Evolutionary conservation across 495 filamentous ascomycete genomes (phyloP).

Genomic region (Talaromyces liani): DNA sequence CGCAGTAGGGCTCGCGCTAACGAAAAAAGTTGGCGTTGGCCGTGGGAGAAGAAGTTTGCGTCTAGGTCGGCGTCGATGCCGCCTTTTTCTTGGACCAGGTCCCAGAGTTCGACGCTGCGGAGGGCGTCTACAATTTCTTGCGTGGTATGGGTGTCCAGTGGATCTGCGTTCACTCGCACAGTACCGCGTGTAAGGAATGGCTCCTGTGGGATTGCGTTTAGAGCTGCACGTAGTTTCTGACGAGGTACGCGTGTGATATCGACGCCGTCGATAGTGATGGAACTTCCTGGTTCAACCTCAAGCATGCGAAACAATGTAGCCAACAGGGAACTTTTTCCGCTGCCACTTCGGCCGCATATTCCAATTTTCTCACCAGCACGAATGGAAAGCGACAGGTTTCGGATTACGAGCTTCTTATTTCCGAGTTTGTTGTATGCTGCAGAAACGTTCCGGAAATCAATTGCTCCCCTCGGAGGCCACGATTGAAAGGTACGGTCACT

Average conservation of each 20-base stretch:
- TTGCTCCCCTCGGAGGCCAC: slow-evolving; percentile 70
- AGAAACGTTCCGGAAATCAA: slow-evolving; percentile 61
- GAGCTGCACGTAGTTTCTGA: slow-evolving; percentile 35
- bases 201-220: slow-evolving; percentile 51
- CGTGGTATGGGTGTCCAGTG: slow-evolving; percentile 17
- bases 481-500: slow-evolving; percentile 12
- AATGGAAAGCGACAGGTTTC: slow-evolving; percentile 43
- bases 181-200: slow-evolving; percentile 44
- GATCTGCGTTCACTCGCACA: slow-evolving; percentile 36
- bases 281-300: slow-evolving; percentile 28
- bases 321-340: slow-evolving; percentile 42
- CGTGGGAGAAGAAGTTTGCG: slow-evolving; percentile 40
- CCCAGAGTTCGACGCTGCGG: slow-evolving; percentile 31
- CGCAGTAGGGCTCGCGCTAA: slow-evolving; percentile 48
- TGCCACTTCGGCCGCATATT: slow-evolving; percentile 39
- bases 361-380: slow-evolving; percentile 49
- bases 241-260: slow-evolving; percentile 40
- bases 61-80: slow-evolving; percentile 35
- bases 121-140: slow-evolving; percentile 34
- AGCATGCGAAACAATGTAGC: slow-evolving; percentile 49
- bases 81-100: slow-evolving; percentile 27
- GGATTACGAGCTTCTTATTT: slow-evolving; percentile 44
- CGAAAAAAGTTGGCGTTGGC: slow-evolving; percentile 53
- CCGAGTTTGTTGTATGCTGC: not conserved
- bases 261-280: slow-evolving; percentile 41